Conservation (phyloP, 257 asterid species). For the Penstemon barbatus region DNA sequence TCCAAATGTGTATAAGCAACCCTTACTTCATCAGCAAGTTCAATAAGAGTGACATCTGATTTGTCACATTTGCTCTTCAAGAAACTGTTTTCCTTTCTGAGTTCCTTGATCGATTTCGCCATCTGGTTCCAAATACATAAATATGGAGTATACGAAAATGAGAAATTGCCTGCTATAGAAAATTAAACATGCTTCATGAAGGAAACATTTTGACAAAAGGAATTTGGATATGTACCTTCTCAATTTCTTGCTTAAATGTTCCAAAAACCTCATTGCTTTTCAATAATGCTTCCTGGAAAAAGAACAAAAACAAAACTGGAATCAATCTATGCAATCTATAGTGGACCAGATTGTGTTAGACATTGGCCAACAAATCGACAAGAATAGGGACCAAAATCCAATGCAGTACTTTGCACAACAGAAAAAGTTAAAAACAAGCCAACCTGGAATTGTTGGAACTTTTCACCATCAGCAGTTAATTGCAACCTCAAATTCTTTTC, state of each 20-base stretch:
- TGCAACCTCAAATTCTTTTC: constrained; percentile 95
- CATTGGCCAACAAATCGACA: neutral
- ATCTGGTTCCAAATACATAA: constrained; percentile 50
- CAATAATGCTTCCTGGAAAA: constrained; percentile 84
- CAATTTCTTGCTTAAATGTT: constrained; percentile 93
- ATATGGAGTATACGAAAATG: neutral
- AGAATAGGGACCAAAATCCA: neutral
- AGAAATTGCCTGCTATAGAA: constrained; percentile 1
- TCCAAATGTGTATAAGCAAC: constrained; percentile 17
- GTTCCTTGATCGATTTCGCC: constrained; percentile 89
- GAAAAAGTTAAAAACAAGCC: neutral
- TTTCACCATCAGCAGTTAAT: constrained; percentile 93
- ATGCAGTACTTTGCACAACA: neutral
- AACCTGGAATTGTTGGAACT: constrained; percentile 98
- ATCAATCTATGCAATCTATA: neutral
- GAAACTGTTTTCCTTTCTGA: constrained; percentile 82
- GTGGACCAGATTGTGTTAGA: neutral
- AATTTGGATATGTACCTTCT: constrained; percentile 57
- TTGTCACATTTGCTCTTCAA: constrained; percentile 81
- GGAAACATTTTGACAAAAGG: constrained; percentile 12
- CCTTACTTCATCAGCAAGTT: constrained; percentile 89
- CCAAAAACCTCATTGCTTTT: constrained; percentile 98
- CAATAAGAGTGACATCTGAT: constrained; percentile 79
- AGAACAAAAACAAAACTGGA: neutral
- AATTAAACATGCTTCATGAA: constrained; percentile 2